Evolutionary conservation across 768 basidiomycete species (phyloP).

Genomic region (Tylopilus subfusipes): DNA sequence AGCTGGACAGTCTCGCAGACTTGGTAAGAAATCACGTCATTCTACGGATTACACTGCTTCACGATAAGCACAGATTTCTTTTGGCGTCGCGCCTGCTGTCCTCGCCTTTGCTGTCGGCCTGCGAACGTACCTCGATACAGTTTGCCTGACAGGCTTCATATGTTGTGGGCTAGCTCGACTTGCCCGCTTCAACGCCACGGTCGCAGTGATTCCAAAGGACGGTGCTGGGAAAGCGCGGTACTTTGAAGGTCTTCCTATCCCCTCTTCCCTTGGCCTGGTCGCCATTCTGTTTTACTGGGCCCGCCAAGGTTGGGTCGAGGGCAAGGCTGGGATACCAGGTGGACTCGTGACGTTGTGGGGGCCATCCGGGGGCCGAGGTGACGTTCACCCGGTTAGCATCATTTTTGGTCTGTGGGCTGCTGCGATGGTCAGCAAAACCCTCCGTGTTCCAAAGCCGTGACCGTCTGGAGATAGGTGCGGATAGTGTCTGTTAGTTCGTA

Average conservation of each 20-base stretch:
- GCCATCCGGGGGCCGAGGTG: constrained; percentile 66
- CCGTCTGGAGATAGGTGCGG: not conserved
- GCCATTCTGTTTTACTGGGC: constrained; percentile 78
- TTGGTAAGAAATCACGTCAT: constrained; percentile 46
- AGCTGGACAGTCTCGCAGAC: constrained; percentile 95
- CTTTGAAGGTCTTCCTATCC: constrained; percentile 98
- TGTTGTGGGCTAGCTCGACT: constrained; percentile 96
- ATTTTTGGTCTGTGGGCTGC: constrained; percentile 88
- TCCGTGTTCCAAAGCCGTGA: constrained; percentile 78
- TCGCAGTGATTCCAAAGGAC: constrained; percentile 90
- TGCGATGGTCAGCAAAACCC: constrained; percentile 97
- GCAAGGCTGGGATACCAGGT: constrained; percentile 68
- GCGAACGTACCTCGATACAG: constrained; percentile 85
- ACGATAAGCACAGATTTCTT: constrained; percentile 69
- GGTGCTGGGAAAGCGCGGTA: constrained; percentile 83
- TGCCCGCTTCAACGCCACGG: constrained; percentile 98
- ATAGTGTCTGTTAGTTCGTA: not conserved
- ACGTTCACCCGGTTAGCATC: constrained; percentile 75
- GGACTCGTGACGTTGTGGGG: constrained; percentile 78
- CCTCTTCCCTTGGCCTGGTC: constrained; percentile 81
- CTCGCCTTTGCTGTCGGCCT: constrained; percentile 89
- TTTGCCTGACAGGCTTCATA: constrained; percentile 84
- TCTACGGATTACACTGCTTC: constrained; percentile 5
- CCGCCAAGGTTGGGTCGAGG: constrained; percentile 80
- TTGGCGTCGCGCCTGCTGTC: constrained; percentile 95